Evolutionary conservation across 139 green algal genomes (phyloP), one percentile per base, ranked within the genome.

Genomic region (Chlorella sp.): DNA sequence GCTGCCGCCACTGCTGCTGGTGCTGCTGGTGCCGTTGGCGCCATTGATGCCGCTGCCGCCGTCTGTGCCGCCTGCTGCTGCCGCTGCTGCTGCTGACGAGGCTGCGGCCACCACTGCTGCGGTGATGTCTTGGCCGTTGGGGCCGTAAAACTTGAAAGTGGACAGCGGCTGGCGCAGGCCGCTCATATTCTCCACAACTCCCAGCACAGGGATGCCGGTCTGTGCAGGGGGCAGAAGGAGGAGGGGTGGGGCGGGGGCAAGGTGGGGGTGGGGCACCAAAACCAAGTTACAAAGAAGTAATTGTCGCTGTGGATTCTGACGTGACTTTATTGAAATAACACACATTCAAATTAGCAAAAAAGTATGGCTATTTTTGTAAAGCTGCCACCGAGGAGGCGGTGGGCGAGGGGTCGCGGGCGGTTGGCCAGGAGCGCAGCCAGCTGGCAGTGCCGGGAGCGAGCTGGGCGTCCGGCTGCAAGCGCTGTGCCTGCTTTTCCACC

Each of bases 181-280:
- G 19, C 86, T 94, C 98, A 99, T 99, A 91, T 99, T 99, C 93
- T 99, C 98, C 66, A 99, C 97, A 32, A 99, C 96, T 0, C 98
- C 98, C 42, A 99, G 91, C 36, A 99, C 95, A 12, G 89, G 92
- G 34, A 98, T 90, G 37, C 93, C 95, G 24, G 92, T 92, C 92
- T 95, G 86, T 60, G 79, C 34, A 61, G 37, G 76, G 76, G 77
- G 21, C 77, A 83, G 37, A 80, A 12, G n/a, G 3, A 64, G 84
- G 39, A 53, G 26, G 39, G 69, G 37, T 5, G 37, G 36, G 4
- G 28, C 18, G 61, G 64, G 60, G 21, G 84, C 26, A 28, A 3
- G 66, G 14, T 37, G 42, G 37, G 37, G 37, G 5, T 79, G 71
- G 18, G 4, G 71, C 28, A n/a, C n/a, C n/a, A n/a, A n/a, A n/a